A percentile compares a stretch with the other conserved stretches of the same genome.
These are phyloP conservation scores for Saccharomycopsis sp. DNA, from an alignment of 805 yeast genomes.

Conservation along the genomic window DNA sequence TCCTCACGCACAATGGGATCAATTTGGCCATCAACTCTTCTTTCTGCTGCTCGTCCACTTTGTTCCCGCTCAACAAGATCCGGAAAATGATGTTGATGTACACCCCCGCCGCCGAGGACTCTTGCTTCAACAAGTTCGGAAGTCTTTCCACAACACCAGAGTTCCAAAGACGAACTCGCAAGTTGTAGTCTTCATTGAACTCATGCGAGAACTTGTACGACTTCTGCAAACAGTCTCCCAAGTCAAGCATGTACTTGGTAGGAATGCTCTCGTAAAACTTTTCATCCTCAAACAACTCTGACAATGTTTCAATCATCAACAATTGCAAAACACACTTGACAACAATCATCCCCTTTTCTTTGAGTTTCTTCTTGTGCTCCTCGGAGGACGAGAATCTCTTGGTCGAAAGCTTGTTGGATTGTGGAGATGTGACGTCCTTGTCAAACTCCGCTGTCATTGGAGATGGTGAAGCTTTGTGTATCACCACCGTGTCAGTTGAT, in stretches of 20 bases:
- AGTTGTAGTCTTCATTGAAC: constrained; percentile 81
- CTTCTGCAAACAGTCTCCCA: constrained; percentile 51
- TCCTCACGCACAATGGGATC: constrained; percentile 61
- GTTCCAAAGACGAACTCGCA: constrained; percentile 82
- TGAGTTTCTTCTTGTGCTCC: constrained; percentile 36
- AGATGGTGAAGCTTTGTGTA: too few species aligned
- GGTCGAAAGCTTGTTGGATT: constrained; percentile 6
- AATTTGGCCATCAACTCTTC: constrained; percentile 35
- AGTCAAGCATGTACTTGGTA: constrained; percentile 45
- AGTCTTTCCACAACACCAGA: constrained; percentile 87
- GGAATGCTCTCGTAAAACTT: constrained; percentile 64
- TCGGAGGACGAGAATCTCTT: constrained; percentile 27
- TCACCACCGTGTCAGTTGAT: constrained; percentile 15
- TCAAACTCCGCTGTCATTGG: too few species aligned
- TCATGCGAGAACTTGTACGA: constrained; percentile 78
- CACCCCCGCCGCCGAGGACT: constrained; percentile 82
- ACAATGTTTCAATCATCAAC: constrained; percentile 75
- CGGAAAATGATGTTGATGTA: constrained; percentile 73
- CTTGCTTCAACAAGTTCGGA: constrained; percentile 88
- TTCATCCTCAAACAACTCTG: constrained; percentile 69
- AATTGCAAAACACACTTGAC: constrained; percentile 88
- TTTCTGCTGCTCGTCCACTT: constrained; percentile 39
- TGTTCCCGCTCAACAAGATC: constrained; percentile 59
- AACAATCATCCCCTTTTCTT: constrained; percentile 66
- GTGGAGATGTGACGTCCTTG: constrained; percentile 4